Evolutionary conservation across 1,284 basidiomycete genomes (phyloP).

Genomic region (Schizophyllum commune): DNA sequence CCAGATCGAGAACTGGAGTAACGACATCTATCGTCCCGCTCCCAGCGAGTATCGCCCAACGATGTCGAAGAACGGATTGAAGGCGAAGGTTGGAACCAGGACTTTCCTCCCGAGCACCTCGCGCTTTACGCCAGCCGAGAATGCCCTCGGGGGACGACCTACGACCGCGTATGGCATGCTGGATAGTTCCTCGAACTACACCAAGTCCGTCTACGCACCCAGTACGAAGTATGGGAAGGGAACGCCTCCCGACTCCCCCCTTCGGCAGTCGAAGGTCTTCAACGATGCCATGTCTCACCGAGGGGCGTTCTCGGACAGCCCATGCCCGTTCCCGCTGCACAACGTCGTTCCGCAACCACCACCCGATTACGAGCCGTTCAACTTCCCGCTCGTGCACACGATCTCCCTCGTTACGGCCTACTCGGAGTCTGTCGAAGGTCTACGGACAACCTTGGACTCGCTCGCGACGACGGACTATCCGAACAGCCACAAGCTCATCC

Average conservation of each 20-base stretch:
- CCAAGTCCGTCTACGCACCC: constrained; percentile 39
- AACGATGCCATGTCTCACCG: constrained; percentile 20
- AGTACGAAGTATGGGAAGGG: constrained; percentile 36
- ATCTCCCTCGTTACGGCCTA: constrained; percentile 98
- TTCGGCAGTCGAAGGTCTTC: background rate
- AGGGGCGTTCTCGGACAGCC: constrained; percentile 49
- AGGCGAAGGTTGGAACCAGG: constrained; percentile 50
- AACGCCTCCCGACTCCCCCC: constrained; percentile 8
- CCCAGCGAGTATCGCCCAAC: constrained; percentile 90
- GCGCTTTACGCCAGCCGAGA: constrained; percentile 81
- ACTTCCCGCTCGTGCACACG: constrained; percentile 90
- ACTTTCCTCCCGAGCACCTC: constrained; percentile 80
- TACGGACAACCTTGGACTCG: constrained; percentile 95
- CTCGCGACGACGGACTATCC: constrained; percentile 98
- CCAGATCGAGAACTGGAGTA: constrained; percentile 95
- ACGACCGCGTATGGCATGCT: constrained; percentile 71
- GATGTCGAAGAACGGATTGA: constrained; percentile 61
- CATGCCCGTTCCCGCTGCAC: constrained; percentile 87
- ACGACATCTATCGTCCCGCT: constrained; percentile 93
- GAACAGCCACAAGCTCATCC: constrained; percentile 93
- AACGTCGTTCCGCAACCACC: constrained; percentile 93
- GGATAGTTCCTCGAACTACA: constrained; percentile 34
- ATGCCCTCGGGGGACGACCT: constrained; percentile 54
- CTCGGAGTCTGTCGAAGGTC: constrained; percentile 94
- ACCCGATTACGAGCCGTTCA: constrained; percentile 89